Conservation (phyloP, 2,329 filamentous ascomycete genomes). For the Arthrobotrys sphaeroides region DNA sequence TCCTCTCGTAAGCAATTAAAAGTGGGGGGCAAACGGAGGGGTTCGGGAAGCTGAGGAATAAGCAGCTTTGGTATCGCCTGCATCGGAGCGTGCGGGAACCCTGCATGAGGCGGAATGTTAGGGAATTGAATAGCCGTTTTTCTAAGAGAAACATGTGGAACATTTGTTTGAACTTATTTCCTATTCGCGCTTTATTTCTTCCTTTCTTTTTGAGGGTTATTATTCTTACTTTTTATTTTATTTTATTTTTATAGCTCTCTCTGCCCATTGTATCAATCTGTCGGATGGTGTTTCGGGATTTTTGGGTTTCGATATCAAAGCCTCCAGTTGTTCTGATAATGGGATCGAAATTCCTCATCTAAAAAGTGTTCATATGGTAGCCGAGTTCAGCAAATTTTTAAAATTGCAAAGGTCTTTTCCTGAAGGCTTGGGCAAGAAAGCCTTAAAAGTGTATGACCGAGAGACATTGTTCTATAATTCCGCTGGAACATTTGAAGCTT, state of each 20-base stretch:
- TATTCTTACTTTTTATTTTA: not conserved
- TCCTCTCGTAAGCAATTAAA: not conserved
- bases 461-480: not conserved
- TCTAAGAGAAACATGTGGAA: not conserved
- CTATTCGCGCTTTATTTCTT: not conserved
- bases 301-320: not conserved
- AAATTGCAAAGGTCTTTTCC: no score
- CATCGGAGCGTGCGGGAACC: not conserved
- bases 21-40: not conserved
- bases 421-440: not conserved
- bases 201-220: not conserved
- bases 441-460: not conserved
- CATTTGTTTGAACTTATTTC: not conserved
- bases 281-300: not conserved
- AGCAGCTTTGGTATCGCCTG: constrained; percentile 1
- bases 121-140: not conserved
- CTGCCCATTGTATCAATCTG: not conserved
- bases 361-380: no score
- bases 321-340: not conserved
- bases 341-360: not conserved
- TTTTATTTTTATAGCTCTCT: not conserved
- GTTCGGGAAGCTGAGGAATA: not conserved
- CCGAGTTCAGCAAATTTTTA: no score
- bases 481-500: not conserved
- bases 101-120: not conserved